A percentile compares a stretch with the other conserved stretches of the same genome.
phyloP scores from a whole-genome alignment of 2,329 filamentous ascomycete genomes.

The Pezizomycotina sp. region DNA sequence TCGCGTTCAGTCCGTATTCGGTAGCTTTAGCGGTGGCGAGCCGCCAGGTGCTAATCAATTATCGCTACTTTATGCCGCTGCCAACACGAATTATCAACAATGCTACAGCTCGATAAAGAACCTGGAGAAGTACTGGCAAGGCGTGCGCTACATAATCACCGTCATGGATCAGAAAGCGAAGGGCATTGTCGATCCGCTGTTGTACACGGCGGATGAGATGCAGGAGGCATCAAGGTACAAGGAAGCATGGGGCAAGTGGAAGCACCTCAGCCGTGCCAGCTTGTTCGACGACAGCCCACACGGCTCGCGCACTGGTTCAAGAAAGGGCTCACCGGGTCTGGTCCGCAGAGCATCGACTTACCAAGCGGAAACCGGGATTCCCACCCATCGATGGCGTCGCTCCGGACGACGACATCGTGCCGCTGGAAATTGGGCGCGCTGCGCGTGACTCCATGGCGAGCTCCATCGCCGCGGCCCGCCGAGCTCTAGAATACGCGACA shows the following conservation, averaged over 20 bases:
- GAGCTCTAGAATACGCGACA: slow-evolving; percentile 3
- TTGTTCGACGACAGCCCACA: slow-evolving; percentile 35
- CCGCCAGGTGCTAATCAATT: slow-evolving; percentile 2
- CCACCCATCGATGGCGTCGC: no score
- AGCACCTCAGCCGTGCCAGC: slow-evolving; percentile 35
- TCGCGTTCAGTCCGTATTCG: slow-evolving; percentile 4
- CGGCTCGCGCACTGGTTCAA: slow-evolving; percentile 35
- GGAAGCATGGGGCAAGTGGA: slow-evolving; percentile 62
- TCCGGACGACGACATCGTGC: no score
- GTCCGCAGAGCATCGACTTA: slow-evolving; percentile 29
- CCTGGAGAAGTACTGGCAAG: slow-evolving; percentile 71
- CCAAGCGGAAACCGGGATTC: no score
- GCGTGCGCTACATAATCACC: slow-evolving; percentile 71
- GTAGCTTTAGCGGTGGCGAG: slow-evolving; percentile 4
- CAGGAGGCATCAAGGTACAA: slow-evolving; percentile 48
- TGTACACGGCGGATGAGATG: slow-evolving; percentile 36
- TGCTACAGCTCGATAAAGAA: slow-evolving; percentile 73
- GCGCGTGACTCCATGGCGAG: no score
- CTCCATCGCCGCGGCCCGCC: neutral
- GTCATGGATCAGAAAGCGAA: slow-evolving; percentile 76
- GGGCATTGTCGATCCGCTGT: slow-evolving; percentile 59
- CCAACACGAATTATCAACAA: slow-evolving; percentile 71
- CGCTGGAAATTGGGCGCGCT: no score
- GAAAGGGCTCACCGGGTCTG: slow-evolving; percentile 26
- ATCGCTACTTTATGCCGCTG: slow-evolving; percentile 53